These are phyloP conservation scores for Phialophora chinensis DNA, from an alignment of 2,329 filamentous ascomycete species.

Conservation along the genomic window DNA sequence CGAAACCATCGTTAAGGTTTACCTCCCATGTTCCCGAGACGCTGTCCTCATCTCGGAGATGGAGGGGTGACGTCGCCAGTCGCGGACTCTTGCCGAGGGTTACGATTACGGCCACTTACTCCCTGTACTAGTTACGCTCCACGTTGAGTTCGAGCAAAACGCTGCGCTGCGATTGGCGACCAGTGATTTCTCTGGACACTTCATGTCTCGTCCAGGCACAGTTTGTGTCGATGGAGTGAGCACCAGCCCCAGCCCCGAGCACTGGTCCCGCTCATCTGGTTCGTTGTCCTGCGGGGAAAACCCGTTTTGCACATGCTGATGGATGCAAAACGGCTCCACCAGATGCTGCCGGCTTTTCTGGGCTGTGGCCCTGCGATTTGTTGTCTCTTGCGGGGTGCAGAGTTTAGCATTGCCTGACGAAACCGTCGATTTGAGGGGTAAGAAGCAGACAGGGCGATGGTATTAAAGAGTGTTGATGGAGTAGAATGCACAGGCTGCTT, in stretches of 20 bases:
- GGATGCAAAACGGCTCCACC: background rate
- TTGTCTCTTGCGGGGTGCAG: constrained; percentile 23
- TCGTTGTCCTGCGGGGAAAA: background rate
- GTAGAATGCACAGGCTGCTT: background rate
- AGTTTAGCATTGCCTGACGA: constrained; percentile 4
- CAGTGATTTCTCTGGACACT: background rate
- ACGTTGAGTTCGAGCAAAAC: background rate
- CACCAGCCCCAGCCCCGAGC: background rate
- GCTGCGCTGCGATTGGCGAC: background rate
- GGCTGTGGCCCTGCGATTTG: constrained; percentile 16
- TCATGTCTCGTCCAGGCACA: background rate
- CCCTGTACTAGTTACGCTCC: background rate
- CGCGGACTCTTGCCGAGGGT: background rate
- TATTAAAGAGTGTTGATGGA: constrained; percentile 5
- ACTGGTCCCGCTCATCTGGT: background rate
- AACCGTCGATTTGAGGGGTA: constrained; percentile 21
- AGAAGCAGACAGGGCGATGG: background rate
- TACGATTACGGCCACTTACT: background rate
- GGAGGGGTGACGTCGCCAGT: background rate
- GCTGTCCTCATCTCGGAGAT: background rate
- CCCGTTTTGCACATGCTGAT: background rate
- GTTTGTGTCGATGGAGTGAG: background rate
- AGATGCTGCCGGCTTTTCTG: background rate
- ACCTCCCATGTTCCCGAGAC: background rate
- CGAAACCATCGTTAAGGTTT: background rate